phyloP scores from a whole-genome alignment of 495 filamentous ascomycete genomes.

The Penicillium arizonense region DNA sequence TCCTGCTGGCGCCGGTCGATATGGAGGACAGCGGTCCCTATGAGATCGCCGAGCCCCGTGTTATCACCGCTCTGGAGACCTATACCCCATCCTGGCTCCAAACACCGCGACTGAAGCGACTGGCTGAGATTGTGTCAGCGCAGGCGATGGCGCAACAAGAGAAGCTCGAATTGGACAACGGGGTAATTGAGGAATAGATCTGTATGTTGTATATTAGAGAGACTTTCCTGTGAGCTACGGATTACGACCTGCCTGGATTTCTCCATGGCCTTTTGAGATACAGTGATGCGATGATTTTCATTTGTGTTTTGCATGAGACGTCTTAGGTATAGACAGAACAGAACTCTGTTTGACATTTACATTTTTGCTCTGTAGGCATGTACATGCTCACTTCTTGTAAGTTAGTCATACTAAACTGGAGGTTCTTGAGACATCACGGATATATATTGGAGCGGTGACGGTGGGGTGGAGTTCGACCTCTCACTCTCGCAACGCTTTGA shows the following conservation, averaged over 20 bases:
- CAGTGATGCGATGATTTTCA: constrained; percentile 25
- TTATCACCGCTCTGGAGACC: constrained; percentile 94
- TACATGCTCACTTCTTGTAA: not conserved
- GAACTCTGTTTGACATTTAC: not conserved
- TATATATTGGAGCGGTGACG: not conserved
- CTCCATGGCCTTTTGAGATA: constrained; percentile 20
- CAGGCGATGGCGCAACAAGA: constrained; percentile 94
- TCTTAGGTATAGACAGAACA: constrained; percentile 9
- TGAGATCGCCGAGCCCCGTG: constrained; percentile 94
- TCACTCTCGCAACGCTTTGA: too few relatives aligned
- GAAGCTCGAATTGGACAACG: constrained; percentile 63
- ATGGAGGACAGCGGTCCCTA: constrained; percentile 99
- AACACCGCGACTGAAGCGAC: constrained; percentile 87
- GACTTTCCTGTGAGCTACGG: constrained; percentile 28
- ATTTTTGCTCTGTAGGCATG: not conserved
- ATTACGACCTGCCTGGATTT: constrained; percentile 27
- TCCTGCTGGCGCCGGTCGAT: constrained; percentile 89
- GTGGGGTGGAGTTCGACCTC: not conserved
- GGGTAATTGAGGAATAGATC: constrained; percentile 28
- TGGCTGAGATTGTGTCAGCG: constrained; percentile 95
- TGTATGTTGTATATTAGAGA: constrained; percentile 32
- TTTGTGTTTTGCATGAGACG: constrained; percentile 10
- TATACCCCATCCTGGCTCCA: constrained; percentile 98
- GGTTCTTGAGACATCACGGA: too few relatives aligned
- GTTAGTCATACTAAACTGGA: too few relatives aligned